Base-by-base conservation (phyloP, 2,329 filamentous ascomycete genomes). In the Hysterium pulicare region DNA sequence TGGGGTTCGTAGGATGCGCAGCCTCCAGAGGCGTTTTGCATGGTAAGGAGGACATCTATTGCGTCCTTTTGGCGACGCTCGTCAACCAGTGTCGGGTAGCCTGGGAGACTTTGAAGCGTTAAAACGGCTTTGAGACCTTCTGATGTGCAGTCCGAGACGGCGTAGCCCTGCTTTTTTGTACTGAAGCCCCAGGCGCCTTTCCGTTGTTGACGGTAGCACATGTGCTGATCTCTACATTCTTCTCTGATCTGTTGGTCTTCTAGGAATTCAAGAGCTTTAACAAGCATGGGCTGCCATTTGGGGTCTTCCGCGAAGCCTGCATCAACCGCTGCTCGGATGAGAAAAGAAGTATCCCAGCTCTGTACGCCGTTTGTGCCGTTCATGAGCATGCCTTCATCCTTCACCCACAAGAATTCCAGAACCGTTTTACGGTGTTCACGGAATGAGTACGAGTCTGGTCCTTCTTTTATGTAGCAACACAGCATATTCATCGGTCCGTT, bases 321-420 rank as follows among this genome's bases (percentile, higher is more conserved):
- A 37, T 88, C 87, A 40, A 88, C 79, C 5, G 87, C 80, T 1
- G 87, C 84, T 65, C 95, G 90, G 24, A 96, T 88, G 15, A 85
- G 72, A 61, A 97, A 97, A 0, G 90, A 79, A 0, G 93, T 98
- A 62, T 98, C 93, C 93, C 93, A 98, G 50, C 83, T 86, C 67
- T 98, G 93, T 1, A 97, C 90, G n/a, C 93, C 93, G 54, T 98
- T 97, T 7, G 93, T 98, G 28, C 93, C 93, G 56, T 96, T 96
- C 68, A 85, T 85, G 36, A 97, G 76, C 87, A 98, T 89, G 5
- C 93, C 93, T 62, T 96, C 90, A 24, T 83, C 67, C 50, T 94
- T 95, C 38, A 98, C 76, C 90, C 93, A 98, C 22, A 98, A 68
- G 48, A 84, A 94, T 57, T 98, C 93, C 33, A 87, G 78, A 10